These are phyloP conservation scores for Pichia sp. DNA, from an alignment of 1,139 yeast species.

Conservation along the genomic window DNA sequence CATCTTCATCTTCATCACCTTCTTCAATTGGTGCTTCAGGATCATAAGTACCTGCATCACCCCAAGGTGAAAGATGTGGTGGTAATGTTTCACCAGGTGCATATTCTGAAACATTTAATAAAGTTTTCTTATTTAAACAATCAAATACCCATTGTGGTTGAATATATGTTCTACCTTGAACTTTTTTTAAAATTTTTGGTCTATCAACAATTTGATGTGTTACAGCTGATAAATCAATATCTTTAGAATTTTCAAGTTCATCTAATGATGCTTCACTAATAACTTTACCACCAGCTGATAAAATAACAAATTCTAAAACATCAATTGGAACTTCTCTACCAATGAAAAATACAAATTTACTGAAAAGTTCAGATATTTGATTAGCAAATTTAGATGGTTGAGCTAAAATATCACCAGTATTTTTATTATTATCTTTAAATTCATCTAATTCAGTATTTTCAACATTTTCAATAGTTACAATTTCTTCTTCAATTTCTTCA, in stretches of 20 bases:
- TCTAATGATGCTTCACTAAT: slow-evolving; percentile 86
- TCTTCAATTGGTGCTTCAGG: slow-evolving; percentile 51
- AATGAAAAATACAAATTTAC: slow-evolving; percentile 71
- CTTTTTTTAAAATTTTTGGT: slow-evolving; percentile 70
- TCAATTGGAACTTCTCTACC: slow-evolving; percentile 97
- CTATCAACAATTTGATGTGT: slow-evolving; percentile 96
- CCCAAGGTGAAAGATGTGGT: slow-evolving; percentile 99
- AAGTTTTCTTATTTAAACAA: slow-evolving; percentile 69
- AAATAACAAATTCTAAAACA: slow-evolving; percentile 77
- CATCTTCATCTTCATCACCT: slow-evolving; percentile 46
- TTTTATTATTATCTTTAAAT: slow-evolving; percentile 51
- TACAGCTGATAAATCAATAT: slow-evolving; percentile 57
- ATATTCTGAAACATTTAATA: slow-evolving; percentile 72
- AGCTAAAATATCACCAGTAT: slow-evolving; percentile 66
- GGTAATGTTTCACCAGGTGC: slow-evolving; percentile 95
- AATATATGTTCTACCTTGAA: slow-evolving; percentile 86
- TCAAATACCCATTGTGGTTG: slow-evolving; percentile 99
- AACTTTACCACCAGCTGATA: slow-evolving; percentile 82
- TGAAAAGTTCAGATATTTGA: slow-evolving; percentile 58
- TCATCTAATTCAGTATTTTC: slow-evolving; percentile 59
- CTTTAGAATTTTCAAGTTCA: slow-evolving; percentile 41
- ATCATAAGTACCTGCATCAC: slow-evolving; percentile 85
- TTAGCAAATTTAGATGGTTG: slow-evolving; percentile 70
- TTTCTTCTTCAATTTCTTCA: slow-evolving; percentile 36
- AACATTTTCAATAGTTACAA: slow-evolving; percentile 36